Conservation (phyloP, 1,284 basidiomycete genomes). For the Ganoderma lucidum region DNA sequence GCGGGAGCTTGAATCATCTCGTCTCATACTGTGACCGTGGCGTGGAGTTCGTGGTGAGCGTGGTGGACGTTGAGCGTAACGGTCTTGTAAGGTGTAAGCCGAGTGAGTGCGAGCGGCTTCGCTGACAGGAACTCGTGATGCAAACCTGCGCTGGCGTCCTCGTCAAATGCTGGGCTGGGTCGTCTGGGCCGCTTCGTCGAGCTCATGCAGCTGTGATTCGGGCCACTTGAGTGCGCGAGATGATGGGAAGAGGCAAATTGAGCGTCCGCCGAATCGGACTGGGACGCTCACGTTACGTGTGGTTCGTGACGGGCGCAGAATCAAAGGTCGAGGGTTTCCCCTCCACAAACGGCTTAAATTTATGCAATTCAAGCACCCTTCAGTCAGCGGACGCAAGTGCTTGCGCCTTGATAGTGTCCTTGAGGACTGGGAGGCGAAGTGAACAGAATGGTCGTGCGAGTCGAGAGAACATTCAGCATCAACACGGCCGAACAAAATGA, state of each 20-base stretch:
- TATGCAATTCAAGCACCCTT: constrained; percentile 21
- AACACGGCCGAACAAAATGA: constrained; percentile 10
- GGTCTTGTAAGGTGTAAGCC: constrained; percentile 54
- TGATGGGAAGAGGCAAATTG: constrained; percentile 38
- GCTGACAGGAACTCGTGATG: constrained; percentile 52
- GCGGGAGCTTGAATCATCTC: constrained; percentile 59
- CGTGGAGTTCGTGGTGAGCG: constrained; percentile 43
- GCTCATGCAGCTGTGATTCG: constrained; percentile 22
- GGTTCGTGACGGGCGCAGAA: constrained; percentile 38
- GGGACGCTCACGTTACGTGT: constrained; percentile 43
- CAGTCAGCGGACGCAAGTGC: constrained; percentile 15
- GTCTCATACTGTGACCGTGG: constrained; percentile 50
- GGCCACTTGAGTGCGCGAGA: constrained; percentile 20
- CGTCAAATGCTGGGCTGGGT: constrained; percentile 50
- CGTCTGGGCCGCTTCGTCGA: constrained; percentile 30
- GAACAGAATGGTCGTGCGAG: constrained; percentile 8
- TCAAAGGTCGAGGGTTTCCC: constrained; percentile 39
- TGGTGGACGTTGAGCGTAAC: constrained; percentile 49
- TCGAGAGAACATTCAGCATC: constrained; percentile 21
- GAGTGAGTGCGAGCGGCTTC: constrained; percentile 48
- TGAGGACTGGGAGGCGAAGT: constrained; percentile 11
- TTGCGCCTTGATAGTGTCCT: constrained; percentile 10
- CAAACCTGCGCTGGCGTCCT: constrained; percentile 49
- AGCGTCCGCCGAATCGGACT: constrained; percentile 26
- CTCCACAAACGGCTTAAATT: constrained; percentile 25